Evolutionary conservation across 345 rosid genomes (phyloP).

Genomic region (Eucalyptus dawsonii): DNA sequence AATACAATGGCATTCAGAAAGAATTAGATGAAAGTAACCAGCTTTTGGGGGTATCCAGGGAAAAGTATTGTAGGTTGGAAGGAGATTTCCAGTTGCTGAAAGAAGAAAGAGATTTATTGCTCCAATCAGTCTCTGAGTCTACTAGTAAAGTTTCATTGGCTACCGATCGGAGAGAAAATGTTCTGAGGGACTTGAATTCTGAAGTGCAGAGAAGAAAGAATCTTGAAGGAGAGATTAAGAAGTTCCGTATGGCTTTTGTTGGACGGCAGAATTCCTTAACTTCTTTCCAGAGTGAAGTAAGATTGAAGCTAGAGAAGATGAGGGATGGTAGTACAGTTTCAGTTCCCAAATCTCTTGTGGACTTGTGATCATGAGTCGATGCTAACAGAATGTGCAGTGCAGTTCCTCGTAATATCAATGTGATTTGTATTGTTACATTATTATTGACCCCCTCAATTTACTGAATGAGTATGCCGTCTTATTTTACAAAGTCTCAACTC

Average conservation of each 20-base stretch:
- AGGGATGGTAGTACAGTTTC: constrained; percentile 21
- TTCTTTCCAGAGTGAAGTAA: constrained; percentile 54
- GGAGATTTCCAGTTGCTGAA: constrained; percentile 41
- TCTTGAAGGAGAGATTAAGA: constrained; percentile 66
- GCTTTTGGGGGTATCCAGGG: constrained; percentile 36
- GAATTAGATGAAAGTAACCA: constrained; percentile 26
- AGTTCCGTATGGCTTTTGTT: constrained; percentile 50
- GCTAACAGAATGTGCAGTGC: neutral
- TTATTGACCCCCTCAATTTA: neutral
- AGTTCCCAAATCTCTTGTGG: constrained; percentile 28
- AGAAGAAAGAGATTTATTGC: constrained; percentile 50
- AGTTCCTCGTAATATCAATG: neutral
- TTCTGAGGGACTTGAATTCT: constrained; percentile 38
- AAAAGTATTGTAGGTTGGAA: constrained; percentile 36
- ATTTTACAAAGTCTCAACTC: neutral
- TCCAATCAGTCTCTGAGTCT: constrained; percentile 21
- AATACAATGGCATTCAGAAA: constrained; percentile 30
- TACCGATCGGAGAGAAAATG: constrained; percentile 44
- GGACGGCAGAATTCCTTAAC: constrained; percentile 43
- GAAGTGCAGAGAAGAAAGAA: constrained; percentile 54
- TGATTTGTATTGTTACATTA: neutral
- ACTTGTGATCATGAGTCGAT: neutral
- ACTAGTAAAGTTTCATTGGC: constrained; percentile 28
- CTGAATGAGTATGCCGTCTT: neutral
- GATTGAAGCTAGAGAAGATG: constrained; percentile 51